Conservation (phyloP, 2,329 filamentous ascomycete genomes). For the Plenodomus biglobosus region DNA sequence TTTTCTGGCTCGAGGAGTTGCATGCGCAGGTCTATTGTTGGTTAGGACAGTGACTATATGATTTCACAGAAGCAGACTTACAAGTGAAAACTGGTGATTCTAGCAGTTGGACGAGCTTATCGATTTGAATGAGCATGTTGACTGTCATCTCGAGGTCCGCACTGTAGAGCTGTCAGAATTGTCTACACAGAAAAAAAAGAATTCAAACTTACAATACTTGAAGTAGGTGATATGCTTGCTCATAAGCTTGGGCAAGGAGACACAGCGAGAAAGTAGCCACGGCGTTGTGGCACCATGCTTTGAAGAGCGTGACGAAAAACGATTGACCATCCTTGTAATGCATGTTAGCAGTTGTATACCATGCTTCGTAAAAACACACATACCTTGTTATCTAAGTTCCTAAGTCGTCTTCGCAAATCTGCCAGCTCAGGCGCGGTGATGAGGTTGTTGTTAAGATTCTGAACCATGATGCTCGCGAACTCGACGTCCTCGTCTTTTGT, state of each 20-base stretch:
- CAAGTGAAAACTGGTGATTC: conserved; percentile 98
- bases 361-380: conserved; percentile 35
- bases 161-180: conserved; percentile 52
- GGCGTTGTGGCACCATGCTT: conserved; percentile 97
- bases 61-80: conserved; percentile 48
- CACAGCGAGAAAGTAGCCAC: conserved; percentile 97
- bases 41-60: conserved; percentile 11
- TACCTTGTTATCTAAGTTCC: conserved; percentile 80
- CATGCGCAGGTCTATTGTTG: conserved; percentile 74
- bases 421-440: conserved; percentile 94
- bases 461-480: conserved; percentile 99
- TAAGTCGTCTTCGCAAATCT: conserved; percentile 83
- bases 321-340: conserved; percentile 77
- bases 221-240: conserved; percentile 93
- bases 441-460: conserved; percentile 98
- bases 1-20: conserved; percentile 94
- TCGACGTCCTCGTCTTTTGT: conserved; percentile 98
- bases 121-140: conserved; percentile 97
- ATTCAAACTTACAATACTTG: conserved; percentile 77
- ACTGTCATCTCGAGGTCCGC: conserved; percentile 98
- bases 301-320: conserved; percentile 91
- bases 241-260: conserved; percentile 92
- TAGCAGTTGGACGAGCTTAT: conserved; percentile 94
- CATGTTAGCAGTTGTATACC: conserved; percentile 46
- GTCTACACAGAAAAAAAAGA: background rate